Evolutionary conservation across 2,329 filamentous ascomycete species (phyloP), one percentile per base, ranked within the genome.

Genomic region (Fusarium albidum): DNA sequence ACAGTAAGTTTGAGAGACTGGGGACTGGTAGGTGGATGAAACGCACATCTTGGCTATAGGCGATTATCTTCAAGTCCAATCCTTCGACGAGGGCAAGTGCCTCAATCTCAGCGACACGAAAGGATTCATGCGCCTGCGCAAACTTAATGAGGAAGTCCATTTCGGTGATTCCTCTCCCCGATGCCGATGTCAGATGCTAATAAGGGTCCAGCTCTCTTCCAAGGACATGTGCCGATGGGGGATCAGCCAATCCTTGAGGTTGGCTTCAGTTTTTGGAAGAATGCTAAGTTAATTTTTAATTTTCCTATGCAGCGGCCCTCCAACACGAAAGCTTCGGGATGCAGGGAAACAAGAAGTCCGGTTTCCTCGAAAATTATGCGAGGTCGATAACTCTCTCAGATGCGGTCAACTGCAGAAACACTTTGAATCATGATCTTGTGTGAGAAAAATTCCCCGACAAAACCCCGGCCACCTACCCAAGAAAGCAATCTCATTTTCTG

Each of bases 71-170:
- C 45, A 97, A 70, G 18, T 88, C 74, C 29, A 95, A 77, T 9
- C 80, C 80, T 49, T 87, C 83, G 6, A 94, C 71, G 9, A 85
- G 77, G 5, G 92, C 92, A 15, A 99, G 79, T 18, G 95, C 87
- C 68, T 94, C 79, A 12, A 96, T 83, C 73, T 99, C 95, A 4
- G 93, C 85, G 49, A 86, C 80, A 32, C 94, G 89, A 71, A 99
- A 99, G n/a, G 85, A 89, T 77, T 97, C 92, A 72, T 98, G 93
- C 52, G 84, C 81, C 74, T 98, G 95, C 37, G 88, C 89, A 71
- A 98, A 92, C 66, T 94, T 90, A 60, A 99, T 87, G 55, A 99
- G 82, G 69, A 91, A 98, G 57, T 96, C 85, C 85, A 87, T 86
- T 28, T 47, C 55, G 44, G 49, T 41, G 35, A n/a, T 53, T 21